phyloP scores from a whole-genome alignment of 164 flowering plant species.

The Macadamia tetraphylla region DNA sequence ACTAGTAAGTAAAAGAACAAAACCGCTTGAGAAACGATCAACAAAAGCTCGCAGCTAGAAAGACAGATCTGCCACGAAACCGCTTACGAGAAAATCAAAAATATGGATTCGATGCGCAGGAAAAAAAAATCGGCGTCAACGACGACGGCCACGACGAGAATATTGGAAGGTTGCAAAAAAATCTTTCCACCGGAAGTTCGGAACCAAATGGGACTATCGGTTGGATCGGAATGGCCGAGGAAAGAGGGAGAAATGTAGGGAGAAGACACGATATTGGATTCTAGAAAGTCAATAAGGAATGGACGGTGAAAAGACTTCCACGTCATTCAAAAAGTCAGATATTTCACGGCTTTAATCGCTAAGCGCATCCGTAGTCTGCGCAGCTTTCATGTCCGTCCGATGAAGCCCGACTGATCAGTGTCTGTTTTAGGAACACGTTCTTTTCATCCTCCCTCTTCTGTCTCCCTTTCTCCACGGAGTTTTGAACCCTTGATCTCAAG shows the following conservation, averaged over 20 bases:
- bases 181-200: too few relatives aligned
- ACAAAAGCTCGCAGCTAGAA: not conserved
- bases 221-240: not conserved
- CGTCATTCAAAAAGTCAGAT: constrained; percentile 13
- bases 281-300: constrained; percentile 5
- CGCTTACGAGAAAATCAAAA: not conserved
- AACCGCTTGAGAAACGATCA: not conserved
- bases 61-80: not conserved
- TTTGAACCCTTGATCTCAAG: too few relatives aligned
- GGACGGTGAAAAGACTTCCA: constrained; percentile 20
- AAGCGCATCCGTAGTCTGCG: not conserved
- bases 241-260: not conserved
- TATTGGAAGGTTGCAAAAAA: not conserved
- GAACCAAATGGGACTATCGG: not conserved
- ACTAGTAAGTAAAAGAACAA: too few relatives aligned
- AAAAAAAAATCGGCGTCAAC: not conserved
- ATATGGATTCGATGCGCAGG: not conserved
- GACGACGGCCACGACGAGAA: not conserved
- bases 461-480: too few relatives aligned
- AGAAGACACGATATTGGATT: not conserved
- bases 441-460: too few relatives aligned
- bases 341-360: constrained; percentile 8
- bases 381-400: not conserved
- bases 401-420: too few relatives aligned
- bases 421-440: too few relatives aligned